Conservation (phyloP, 176 grass and related monocot genomes). For the Phoenix roebelenii region DNA sequence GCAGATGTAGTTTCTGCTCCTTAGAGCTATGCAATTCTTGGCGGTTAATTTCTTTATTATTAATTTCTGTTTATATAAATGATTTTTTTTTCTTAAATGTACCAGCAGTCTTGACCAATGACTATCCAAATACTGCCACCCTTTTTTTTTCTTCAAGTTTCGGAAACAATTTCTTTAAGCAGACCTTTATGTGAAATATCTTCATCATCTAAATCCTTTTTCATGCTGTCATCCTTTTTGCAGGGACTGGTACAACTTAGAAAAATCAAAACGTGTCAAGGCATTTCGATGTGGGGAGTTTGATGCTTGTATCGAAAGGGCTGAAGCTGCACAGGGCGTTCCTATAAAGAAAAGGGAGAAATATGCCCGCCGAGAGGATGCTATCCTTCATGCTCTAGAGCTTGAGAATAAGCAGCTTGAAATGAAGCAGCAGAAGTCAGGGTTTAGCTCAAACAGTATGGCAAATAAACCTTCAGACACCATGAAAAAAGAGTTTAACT, state of each 20-base stretch:
- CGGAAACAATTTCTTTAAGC: too few species aligned
- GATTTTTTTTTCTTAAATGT: too few species aligned
- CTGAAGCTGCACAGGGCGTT: constrained; percentile 86
- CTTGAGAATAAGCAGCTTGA: constrained; percentile 77
- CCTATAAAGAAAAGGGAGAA: constrained; percentile 96
- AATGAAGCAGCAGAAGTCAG: constrained; percentile 37
- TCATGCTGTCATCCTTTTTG: not conserved
- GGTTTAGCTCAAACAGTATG: constrained; percentile 31
- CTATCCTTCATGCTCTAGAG: constrained; percentile 94
- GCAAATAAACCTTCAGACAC: constrained; percentile 28
- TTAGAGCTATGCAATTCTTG: too few species aligned
- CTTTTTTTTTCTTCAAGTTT: too few species aligned
- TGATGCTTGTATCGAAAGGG: constrained; percentile 95
- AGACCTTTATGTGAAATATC: too few species aligned
- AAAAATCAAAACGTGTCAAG: constrained; percentile 99
- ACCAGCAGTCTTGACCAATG: too few species aligned
- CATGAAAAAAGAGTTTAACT: constrained; percentile 18
- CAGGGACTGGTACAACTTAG: constrained; percentile 99
- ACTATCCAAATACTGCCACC: too few species aligned
- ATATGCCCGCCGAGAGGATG: constrained; percentile 94
- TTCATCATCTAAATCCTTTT: too few species aligned
- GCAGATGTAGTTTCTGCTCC: too few species aligned
- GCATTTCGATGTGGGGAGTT: constrained; percentile 97
- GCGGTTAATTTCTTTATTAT: too few species aligned
- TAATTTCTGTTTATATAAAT: too few species aligned